A percentile compares a stretch with the other conserved stretches of the same genome.
Evolutionary conservation across 345 rosid species (phyloP).

Genomic region (Adansonia digitata): DNA sequence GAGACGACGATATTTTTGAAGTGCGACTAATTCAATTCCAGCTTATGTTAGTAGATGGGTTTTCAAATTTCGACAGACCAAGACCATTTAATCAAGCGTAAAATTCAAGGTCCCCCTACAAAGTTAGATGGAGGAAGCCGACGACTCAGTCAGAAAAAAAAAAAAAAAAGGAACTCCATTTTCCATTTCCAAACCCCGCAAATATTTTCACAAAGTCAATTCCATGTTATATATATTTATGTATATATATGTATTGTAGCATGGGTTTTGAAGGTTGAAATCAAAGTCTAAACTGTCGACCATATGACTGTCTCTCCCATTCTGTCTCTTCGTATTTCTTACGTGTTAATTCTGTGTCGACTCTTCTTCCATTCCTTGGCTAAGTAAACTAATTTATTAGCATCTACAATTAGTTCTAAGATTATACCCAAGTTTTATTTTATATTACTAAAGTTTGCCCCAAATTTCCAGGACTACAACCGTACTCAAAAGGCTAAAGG

Average conservation of each 20-base stretch:
- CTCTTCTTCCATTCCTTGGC: too few relatives aligned
- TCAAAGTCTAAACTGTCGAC: constrained; percentile 14
- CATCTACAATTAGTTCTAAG: too few relatives aligned
- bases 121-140: not conserved
- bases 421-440: not conserved
- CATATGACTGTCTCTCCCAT: not conserved
- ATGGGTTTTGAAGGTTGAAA: constrained; percentile 1
- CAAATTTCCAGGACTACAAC: constrained; percentile 12
- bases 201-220: too few relatives aligned
- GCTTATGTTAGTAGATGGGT: not conserved
- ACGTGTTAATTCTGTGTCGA: not conserved
- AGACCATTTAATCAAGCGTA: too few relatives aligned
- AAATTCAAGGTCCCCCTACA: not conserved
- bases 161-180: not conserved
- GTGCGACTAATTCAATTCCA: not conserved
- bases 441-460: not conserved
- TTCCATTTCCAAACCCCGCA: not conserved
- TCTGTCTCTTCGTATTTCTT: not conserved
- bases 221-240: not conserved
- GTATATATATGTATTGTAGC: too few relatives aligned
- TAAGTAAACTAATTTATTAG: not conserved
- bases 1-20: not conserved
- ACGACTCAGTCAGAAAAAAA: not conserved
- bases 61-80: not conserved
- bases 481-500: not conserved